phyloP scores from a whole-genome alignment of 2,329 filamentous ascomycete species.

The Bisporella sp. region DNA sequence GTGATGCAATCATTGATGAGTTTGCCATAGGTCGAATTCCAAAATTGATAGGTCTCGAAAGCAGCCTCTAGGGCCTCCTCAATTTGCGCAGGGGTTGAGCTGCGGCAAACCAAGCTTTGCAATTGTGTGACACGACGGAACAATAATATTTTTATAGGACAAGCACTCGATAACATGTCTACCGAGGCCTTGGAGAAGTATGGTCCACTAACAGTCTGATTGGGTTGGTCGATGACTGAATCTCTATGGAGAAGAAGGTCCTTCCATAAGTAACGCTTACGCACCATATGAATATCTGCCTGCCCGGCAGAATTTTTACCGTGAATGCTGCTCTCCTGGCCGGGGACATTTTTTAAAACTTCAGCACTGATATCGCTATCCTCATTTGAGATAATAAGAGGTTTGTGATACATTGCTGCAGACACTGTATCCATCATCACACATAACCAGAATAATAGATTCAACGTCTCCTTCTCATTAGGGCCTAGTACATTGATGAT shows the following conservation, averaged over 20 bases:
- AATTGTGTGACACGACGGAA: slow-evolving; percentile 50
- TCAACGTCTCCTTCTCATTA: slow-evolving; percentile 39
- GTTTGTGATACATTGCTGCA: slow-evolving; percentile 43
- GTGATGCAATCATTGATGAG: slow-evolving; percentile 46
- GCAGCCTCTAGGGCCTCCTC: slow-evolving; percentile 42
- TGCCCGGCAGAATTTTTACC: neutral
- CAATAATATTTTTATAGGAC: slow-evolving; percentile 51
- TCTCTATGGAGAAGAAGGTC: slow-evolving; percentile 27
- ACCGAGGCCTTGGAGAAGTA: slow-evolving; percentile 46
- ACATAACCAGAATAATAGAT: slow-evolving; percentile 49
- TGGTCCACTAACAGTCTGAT: slow-evolving; percentile 36
- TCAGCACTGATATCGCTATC: slow-evolving; percentile 29
- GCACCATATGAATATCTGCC: neutral
- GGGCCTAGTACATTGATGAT: slow-evolving; percentile 8
- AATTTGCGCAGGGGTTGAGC: slow-evolving; percentile 30
- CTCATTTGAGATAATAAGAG: slow-evolving; percentile 37
- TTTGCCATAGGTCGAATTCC: slow-evolving; percentile 43
- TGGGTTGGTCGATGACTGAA: neutral
- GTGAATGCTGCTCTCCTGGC: too few relatives aligned
- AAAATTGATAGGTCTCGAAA: slow-evolving; percentile 45
- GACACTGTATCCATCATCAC: slow-evolving; percentile 54
- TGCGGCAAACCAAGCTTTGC: slow-evolving; percentile 42
- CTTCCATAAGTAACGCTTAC: slow-evolving; percentile 29
- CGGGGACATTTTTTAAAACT: too few relatives aligned
- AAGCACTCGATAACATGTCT: slow-evolving; percentile 41